These are phyloP conservation scores for Suhomyces bolitotheri DNA, from an alignment of 1,139 yeast species.

Conservation along the genomic window DNA sequence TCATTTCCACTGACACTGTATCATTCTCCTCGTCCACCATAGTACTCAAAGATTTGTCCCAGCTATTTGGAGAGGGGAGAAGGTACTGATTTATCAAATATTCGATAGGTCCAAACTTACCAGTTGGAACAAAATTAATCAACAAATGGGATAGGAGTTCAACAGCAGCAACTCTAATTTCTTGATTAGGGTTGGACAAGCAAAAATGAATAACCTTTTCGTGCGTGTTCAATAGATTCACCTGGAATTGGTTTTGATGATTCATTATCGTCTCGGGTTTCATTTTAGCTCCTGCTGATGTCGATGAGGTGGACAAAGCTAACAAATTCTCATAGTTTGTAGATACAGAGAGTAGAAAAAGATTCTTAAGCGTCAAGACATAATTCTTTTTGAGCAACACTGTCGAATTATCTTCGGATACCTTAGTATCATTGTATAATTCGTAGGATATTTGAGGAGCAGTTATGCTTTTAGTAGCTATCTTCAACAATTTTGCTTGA, in stretches of 20 bases:
- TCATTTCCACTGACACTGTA: constrained; percentile 16
- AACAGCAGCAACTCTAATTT: constrained; percentile 40
- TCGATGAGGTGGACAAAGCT: constrained; percentile 36
- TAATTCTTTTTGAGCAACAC: constrained; percentile 37
- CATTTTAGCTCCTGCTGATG: constrained; percentile 42
- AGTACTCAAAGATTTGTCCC: constrained; percentile 26
- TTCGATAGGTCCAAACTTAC: constrained; percentile 38
- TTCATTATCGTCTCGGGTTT: constrained; percentile 47
- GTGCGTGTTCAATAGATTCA: constrained; percentile 28
- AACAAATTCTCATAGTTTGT: constrained; percentile 42
- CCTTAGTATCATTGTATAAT: constrained; percentile 18
- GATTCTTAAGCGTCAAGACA: constrained; percentile 33
- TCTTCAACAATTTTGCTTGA: constrained; percentile 38
- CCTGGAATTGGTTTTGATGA: constrained; percentile 43
- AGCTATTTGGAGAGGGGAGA: constrained; percentile 26
- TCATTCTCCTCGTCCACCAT: constrained; percentile 22
- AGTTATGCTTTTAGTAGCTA: constrained; percentile 31
- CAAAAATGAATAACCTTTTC: constrained; percentile 35
- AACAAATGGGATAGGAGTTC: constrained; percentile 39
- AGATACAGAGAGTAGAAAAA: constrained; percentile 35
- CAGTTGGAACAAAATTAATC: constrained; percentile 42
- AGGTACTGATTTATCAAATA: constrained; percentile 35
- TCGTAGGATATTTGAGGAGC: constrained; percentile 21
- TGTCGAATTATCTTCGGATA: constrained; percentile 19
- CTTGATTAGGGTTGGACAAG: constrained; percentile 35